These are phyloP conservation scores for Populus simonii DNA, from an alignment of 345 rosid genomes.

Conservation along the genomic window DNA sequence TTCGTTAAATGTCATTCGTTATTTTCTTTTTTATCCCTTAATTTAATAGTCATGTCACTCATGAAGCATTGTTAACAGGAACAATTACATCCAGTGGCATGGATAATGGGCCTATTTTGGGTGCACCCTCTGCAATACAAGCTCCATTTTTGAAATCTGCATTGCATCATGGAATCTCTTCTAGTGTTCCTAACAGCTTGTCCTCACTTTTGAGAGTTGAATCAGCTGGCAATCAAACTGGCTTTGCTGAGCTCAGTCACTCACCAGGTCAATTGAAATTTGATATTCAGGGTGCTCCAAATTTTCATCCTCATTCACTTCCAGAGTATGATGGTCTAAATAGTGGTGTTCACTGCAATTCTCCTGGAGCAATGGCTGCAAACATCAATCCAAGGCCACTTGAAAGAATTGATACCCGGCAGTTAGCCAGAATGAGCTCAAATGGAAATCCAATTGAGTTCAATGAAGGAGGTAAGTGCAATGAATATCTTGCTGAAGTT, in stretches of 20 bases:
- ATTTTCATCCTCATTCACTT: slow-evolving; percentile 70
- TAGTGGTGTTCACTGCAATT: slow-evolving; percentile 48
- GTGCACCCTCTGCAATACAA: slow-evolving; percentile 39
- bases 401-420: slow-evolving; percentile 55
- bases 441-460: slow-evolving; percentile 51
- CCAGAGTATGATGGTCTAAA: slow-evolving; percentile 67
- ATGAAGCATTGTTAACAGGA: slow-evolving; percentile 26
- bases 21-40: not conserved
- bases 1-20: too few relatives aligned
- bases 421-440: slow-evolving; percentile 40
- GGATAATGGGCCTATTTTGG: slow-evolving; percentile 58
- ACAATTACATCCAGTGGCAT: slow-evolving; percentile 39
- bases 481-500: not conserved
- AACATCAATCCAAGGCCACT: slow-evolving; percentile 39
- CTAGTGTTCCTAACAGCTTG: slow-evolving; percentile 65
- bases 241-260: slow-evolving; percentile 49
- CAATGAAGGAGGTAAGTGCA: slow-evolving; percentile 52
- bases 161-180: slow-evolving; percentile 42
- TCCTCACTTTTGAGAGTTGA: slow-evolving; percentile 55
- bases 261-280: slow-evolving; percentile 49
- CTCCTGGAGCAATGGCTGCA: slow-evolving; percentile 44
- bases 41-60: slow-evolving; percentile 14
- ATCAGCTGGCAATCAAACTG: slow-evolving; percentile 53
- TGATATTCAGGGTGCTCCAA: slow-evolving; percentile 47
- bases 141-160: slow-evolving; percentile 61